phyloP scores from a whole-genome alignment of 306 rosid genomes.

The Vigna hirtella region DNA sequence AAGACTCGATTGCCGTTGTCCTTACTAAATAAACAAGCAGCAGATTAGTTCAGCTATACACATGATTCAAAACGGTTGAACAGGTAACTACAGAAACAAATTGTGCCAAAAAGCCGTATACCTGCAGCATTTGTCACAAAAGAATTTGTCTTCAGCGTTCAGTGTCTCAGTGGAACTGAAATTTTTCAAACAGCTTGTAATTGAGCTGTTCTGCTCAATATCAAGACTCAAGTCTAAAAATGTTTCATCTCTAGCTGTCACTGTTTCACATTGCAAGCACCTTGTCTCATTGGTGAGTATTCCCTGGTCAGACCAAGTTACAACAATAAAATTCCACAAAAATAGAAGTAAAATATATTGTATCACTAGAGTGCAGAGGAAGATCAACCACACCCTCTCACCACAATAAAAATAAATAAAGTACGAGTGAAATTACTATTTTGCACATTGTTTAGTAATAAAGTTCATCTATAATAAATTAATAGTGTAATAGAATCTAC shows the following conservation, averaged over 20 bases:
- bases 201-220: slow-evolving; percentile 98
- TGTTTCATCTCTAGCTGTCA: slow-evolving; percentile 98
- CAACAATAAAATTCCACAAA: slow-evolving; percentile 50
- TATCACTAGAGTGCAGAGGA: background rate
- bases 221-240: slow-evolving; percentile 97
- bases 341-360: slow-evolving; percentile 23
- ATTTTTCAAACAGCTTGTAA: slow-evolving; percentile 98
- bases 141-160: slow-evolving; percentile 98
- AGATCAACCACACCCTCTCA: slow-evolving; percentile 20
- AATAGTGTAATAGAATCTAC: slow-evolving; percentile 6
- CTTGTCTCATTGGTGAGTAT: slow-evolving; percentile 97
- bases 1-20: background rate
- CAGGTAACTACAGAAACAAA: slow-evolving; percentile 1
- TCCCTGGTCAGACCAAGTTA: slow-evolving; percentile 71
- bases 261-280: slow-evolving; percentile 98
- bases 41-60: slow-evolving; percentile 20
- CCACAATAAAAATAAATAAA: background rate
- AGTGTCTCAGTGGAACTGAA: slow-evolving; percentile 97
- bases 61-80: slow-evolving; percentile 36
- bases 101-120: slow-evolving; percentile 43
- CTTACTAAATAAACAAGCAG: background rate
- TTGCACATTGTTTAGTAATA: slow-evolving; percentile 22
- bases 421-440: slow-evolving; percentile 5
- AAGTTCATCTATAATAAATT: slow-evolving; percentile 7
- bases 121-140: slow-evolving; percentile 99